These are phyloP conservation scores for Eucalyptus cloeziana DNA, from an alignment of 345 rosid genomes.

Conservation along the genomic window DNA sequence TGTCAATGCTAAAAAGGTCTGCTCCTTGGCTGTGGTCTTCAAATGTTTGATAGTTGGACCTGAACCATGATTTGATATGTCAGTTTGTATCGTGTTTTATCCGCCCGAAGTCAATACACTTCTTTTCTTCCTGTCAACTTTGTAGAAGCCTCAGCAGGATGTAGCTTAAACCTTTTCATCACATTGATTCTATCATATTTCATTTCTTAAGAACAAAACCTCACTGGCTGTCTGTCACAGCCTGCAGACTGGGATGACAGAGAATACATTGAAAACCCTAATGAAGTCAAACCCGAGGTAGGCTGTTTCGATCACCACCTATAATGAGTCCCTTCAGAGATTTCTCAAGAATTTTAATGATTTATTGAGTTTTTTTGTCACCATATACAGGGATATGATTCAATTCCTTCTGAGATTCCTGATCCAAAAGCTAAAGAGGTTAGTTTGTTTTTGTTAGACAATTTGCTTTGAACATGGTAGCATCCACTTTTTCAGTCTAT, in stretches of 20 bases:
- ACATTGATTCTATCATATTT: neutral
- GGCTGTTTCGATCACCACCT: neutral
- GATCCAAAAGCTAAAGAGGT: constrained; percentile 66
- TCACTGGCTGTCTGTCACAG: constrained; percentile 19
- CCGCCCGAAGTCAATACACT: neutral
- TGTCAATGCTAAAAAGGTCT: constrained; percentile 75
- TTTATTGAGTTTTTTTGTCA: neutral
- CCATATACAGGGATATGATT: constrained; percentile 42
- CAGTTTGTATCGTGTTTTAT: neutral
- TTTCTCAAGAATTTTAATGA: neutral
- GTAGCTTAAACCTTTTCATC: neutral
- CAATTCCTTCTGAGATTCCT: constrained; percentile 44
- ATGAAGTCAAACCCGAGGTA: constrained; percentile 81
- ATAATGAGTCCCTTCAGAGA: neutral
- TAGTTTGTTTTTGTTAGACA: neutral
- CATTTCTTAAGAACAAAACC: neutral
- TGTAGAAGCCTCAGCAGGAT: neutral
- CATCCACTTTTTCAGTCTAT: neutral
- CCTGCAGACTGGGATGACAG: constrained; percentile 93
- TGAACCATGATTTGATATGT: neutral
- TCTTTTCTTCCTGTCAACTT: neutral
- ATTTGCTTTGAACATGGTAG: neutral
- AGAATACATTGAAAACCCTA: constrained; percentile 82
- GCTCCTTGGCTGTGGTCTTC: neutral
- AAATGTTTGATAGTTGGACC: neutral